These are phyloP conservation scores for Croton laevigatus DNA, from an alignment of 441 rosid species.

Conservation along the genomic window DNA sequence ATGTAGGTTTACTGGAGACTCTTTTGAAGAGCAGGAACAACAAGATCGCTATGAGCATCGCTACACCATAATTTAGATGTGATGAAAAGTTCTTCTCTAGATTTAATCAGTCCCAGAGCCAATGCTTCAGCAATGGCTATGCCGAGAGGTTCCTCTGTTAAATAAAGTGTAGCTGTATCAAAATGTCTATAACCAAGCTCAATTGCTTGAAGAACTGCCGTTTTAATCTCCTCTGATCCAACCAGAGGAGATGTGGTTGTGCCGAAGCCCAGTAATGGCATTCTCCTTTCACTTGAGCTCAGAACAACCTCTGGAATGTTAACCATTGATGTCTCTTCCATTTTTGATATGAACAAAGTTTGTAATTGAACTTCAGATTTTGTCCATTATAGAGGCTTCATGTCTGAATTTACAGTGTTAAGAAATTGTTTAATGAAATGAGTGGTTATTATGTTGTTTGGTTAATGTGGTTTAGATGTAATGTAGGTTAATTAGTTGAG, in stretches of 20 bases:
- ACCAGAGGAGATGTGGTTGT: constrained; percentile 36
- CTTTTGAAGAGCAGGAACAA: constrained; percentile 45
- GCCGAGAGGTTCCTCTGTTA: constrained; percentile 53
- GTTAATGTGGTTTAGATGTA: constrained; percentile 14
- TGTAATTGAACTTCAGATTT: not conserved
- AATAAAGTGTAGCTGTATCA: constrained; percentile 50
- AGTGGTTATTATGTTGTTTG: not conserved
- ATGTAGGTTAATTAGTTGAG: constrained; percentile 7
- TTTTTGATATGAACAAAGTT: constrained; percentile 6
- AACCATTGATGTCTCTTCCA: constrained; percentile 16
- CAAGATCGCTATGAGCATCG: constrained; percentile 50
- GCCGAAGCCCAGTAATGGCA: constrained; percentile 48
- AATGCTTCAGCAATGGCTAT: constrained; percentile 57
- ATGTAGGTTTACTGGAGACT: constrained; percentile 33
- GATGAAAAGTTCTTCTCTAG: constrained; percentile 54
- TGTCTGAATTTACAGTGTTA: not conserved
- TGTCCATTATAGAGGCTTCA: not conserved
- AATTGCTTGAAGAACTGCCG: constrained; percentile 47
- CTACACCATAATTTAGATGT: constrained; percentile 61
- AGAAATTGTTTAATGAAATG: not conserved
- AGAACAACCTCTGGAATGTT: constrained; percentile 29
- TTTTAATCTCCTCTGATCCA: constrained; percentile 30
- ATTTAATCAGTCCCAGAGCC: constrained; percentile 36
- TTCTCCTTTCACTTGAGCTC: constrained; percentile 23
- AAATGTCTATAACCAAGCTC: constrained; percentile 57